phyloP scores from a whole-genome alignment of 768 basidiomycete genomes.

The Hericium erinaceus region DNA sequence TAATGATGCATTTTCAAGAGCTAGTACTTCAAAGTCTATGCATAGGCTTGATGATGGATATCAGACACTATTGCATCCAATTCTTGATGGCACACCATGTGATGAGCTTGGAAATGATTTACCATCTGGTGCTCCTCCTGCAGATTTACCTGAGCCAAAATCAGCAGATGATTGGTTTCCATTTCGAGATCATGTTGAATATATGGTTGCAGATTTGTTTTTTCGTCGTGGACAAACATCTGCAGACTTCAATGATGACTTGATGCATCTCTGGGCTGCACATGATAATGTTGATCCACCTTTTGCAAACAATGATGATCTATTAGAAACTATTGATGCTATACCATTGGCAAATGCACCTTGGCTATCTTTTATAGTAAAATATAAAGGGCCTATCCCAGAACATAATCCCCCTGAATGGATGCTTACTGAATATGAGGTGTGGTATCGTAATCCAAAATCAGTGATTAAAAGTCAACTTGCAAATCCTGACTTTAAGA shows the following conservation, averaged over 20 bases:
- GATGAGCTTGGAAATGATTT: neutral
- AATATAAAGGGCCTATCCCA: neutral
- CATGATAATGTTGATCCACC: neutral
- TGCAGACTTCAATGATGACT: neutral
- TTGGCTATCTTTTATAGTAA: neutral
- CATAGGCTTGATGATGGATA: too few relatives aligned
- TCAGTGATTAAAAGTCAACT: slow-evolving; percentile 18
- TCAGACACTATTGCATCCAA: too few relatives aligned
- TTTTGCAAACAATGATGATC: neutral
- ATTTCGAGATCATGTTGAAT: neutral
- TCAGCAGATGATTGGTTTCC: neutral
- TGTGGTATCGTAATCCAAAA: slow-evolving; percentile 17
- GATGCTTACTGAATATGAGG: slow-evolving; percentile 20
- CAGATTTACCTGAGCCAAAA: neutral
- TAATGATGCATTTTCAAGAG: too few relatives aligned
- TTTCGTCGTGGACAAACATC: neutral
- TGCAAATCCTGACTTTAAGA: slow-evolving; percentile 15
- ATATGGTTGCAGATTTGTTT: neutral
- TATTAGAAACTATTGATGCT: neutral
- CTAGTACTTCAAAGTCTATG: too few relatives aligned
- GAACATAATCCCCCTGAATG: slow-evolving; percentile 8
- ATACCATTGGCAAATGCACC: neutral
- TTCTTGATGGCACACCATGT: neutral
- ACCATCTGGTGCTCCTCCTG: neutral
- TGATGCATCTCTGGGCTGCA: neutral